Conservation (phyloP, 129 eudicot genomes). For the Saposhnikovia divaricata region DNA sequence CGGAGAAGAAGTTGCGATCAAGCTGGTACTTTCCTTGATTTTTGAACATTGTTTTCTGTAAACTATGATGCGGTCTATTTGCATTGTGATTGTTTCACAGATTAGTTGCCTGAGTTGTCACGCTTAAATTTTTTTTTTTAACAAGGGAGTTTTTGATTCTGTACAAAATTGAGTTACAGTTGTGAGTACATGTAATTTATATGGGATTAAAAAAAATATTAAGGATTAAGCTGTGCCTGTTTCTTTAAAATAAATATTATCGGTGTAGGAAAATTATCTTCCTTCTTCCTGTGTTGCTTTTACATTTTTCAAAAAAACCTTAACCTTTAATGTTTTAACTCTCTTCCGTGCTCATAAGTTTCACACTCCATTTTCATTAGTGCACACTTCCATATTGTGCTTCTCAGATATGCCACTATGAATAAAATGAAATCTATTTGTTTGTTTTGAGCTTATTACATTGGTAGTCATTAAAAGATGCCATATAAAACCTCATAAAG, state of each 20-base stretch:
- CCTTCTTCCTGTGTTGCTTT: neutral
- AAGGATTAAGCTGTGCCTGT: neutral
- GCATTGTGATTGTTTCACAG: neutral
- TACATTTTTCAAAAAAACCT: neutral
- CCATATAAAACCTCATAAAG: neutral
- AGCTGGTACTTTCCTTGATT: constrained; percentile 48
- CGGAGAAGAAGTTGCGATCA: constrained; percentile 92
- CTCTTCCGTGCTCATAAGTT: neutral
- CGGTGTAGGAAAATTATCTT: neutral
- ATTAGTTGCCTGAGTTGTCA: neutral
- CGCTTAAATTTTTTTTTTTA: neutral
- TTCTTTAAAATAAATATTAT: neutral
- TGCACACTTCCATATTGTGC: neutral
- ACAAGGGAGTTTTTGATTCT: neutral
- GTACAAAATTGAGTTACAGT: neutral
- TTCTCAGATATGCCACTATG: neutral
- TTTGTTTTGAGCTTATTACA: neutral
- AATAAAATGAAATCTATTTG: neutral
- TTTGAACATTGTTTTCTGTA: neutral
- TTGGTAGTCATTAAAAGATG: neutral
- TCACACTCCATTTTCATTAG: neutral
- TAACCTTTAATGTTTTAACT: neutral
- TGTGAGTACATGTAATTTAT: neutral
- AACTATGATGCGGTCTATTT: neutral
- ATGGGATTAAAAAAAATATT: too few species aligned